phyloP scores from a whole-genome alignment of 1,139 yeast genomes.

The Diutina sp. region DNA sequence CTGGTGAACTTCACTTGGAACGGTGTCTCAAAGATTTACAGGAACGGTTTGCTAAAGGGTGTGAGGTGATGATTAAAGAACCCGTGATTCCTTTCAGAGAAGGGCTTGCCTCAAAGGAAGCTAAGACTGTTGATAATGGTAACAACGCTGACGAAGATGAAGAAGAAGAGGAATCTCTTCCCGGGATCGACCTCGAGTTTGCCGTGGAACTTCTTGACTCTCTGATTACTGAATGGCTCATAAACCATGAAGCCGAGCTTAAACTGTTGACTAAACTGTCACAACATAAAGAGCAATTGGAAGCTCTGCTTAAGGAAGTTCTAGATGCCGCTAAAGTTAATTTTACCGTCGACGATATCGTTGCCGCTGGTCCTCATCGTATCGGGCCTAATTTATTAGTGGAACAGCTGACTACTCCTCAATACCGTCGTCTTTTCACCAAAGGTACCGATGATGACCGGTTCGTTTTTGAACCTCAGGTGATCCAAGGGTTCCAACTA shows the following conservation, averaged over 20 bases:
- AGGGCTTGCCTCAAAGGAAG: constrained; percentile 33
- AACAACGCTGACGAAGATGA: constrained; percentile 8
- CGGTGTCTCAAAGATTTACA: constrained; percentile 79
- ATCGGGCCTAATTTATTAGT: constrained; percentile 66
- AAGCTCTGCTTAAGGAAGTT: not conserved
- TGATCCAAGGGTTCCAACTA: constrained; percentile 75
- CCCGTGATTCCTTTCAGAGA: constrained; percentile 95
- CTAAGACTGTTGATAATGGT: constrained; percentile 9
- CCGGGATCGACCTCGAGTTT: constrained; percentile 27
- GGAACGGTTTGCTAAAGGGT: constrained; percentile 79
- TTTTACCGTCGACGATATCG: constrained; percentile 30
- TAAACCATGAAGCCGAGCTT: constrained; percentile 29
- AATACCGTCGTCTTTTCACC: constrained; percentile 19
- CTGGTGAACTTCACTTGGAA: constrained; percentile 92
- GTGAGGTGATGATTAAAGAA: constrained; percentile 75
- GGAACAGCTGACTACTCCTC: constrained; percentile 29
- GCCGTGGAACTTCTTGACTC: constrained; percentile 48
- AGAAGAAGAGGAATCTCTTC: constrained; percentile 10
- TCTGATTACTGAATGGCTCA: constrained; percentile 36
- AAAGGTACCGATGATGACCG: constrained; percentile 4
- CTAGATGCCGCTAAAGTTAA: constrained; percentile 4
- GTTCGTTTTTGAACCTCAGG: constrained; percentile 49
- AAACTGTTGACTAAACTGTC: constrained; percentile 12
- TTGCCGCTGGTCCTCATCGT: constrained; percentile 69
- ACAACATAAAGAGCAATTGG: constrained; percentile 14